Conservation (phyloP, 1,284 basidiomycete species). For the Malassezia obtusa region DNA sequence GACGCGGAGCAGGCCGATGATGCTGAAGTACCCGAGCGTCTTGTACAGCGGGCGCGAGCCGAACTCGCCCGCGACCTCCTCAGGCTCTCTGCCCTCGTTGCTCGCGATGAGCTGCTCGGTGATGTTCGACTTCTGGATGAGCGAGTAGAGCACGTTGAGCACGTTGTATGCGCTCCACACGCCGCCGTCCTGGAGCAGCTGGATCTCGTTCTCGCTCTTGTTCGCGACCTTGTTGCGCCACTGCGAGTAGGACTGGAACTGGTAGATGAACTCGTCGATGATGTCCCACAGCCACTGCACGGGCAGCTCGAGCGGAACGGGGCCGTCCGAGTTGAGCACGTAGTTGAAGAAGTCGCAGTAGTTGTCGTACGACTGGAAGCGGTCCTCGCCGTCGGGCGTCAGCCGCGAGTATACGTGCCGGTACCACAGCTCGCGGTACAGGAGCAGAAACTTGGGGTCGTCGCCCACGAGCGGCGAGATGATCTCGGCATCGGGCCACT, state of each 20-base stretch:
- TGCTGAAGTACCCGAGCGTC: constrained; percentile 88
- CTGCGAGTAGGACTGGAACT: constrained; percentile 86
- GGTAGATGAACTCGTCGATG: constrained; percentile 98
- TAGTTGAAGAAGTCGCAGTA: constrained; percentile 98
- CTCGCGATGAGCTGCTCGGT: constrained; percentile 82
- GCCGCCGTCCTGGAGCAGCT: constrained; percentile 40
- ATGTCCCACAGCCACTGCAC: constrained; percentile 99
- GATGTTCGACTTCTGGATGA: constrained; percentile 92
- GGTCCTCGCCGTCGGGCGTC: constrained; percentile 88
- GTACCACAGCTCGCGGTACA: constrained; percentile 90
- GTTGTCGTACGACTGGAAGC: constrained; percentile 97
- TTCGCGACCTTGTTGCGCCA: constrained; percentile 67
- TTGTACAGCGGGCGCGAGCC: constrained; percentile 80
- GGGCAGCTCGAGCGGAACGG: constrained; percentile 79
- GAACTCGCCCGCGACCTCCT: constrained; percentile 78
- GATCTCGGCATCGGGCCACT: constrained; percentile 95
- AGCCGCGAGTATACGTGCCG: constrained; percentile 86
- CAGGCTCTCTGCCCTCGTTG: constrained; percentile 65
- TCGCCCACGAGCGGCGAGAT: constrained; percentile 72
- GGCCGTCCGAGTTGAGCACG: constrained; percentile 77
- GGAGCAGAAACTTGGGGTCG: constrained; percentile 63
- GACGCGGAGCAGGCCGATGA: constrained; percentile 87
- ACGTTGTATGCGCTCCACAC: constrained; percentile 96
- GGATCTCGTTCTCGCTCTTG: constrained; percentile 75
- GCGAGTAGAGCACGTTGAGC: constrained; percentile 90